Evolutionary conservation across 1,284 basidiomycete species (phyloP).

Genomic region (Cutaneotrichosporon sp.): DNA sequence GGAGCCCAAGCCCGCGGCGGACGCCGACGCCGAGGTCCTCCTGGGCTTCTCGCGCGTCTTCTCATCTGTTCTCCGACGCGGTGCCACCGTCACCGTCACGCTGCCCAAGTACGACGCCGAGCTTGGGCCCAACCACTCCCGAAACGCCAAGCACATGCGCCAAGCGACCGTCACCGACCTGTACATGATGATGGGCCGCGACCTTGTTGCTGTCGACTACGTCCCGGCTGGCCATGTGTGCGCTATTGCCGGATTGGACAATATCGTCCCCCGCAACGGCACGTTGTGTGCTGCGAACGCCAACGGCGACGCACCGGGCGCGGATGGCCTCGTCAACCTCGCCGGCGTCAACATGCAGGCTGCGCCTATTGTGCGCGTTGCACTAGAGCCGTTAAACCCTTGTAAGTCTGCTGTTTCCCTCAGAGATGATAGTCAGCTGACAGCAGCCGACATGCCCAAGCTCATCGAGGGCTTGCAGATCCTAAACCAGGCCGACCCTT

Average conservation of each 20-base stretch:
- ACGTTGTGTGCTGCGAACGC: constrained; percentile 74
- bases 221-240: constrained; percentile 97
- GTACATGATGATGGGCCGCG: constrained; percentile 98
- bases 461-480: constrained; percentile 83
- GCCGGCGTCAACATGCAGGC: constrained; percentile 71
- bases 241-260: constrained; percentile 85
- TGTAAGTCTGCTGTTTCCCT: constrained; percentile 43
- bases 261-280: constrained; percentile 84
- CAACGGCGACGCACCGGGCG: constrained; percentile 39
- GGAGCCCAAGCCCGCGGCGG: constrained; percentile 7
- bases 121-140: constrained; percentile 65
- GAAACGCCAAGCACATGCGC: constrained; percentile 68
- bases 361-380: constrained; percentile 91
- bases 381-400: constrained; percentile 82
- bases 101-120: constrained; percentile 85
- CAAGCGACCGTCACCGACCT: constrained; percentile 68
- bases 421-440: constrained; percentile 4
- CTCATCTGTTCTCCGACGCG: constrained; percentile 74
- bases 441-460: constrained; percentile 81
- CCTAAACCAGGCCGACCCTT: constrained; percentile 93
- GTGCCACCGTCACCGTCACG: constrained; percentile 68
- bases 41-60: constrained; percentile 93
- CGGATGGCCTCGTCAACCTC: constrained; percentile 69
- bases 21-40: constrained; percentile 60
- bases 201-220: constrained; percentile 75